Percentiles rank a stretch among this genome's conserved stretches.
Conservation (phyloP, 2,329 filamentous ascomycete genomes). For the Clarireedia homoeocarpa region DNA sequence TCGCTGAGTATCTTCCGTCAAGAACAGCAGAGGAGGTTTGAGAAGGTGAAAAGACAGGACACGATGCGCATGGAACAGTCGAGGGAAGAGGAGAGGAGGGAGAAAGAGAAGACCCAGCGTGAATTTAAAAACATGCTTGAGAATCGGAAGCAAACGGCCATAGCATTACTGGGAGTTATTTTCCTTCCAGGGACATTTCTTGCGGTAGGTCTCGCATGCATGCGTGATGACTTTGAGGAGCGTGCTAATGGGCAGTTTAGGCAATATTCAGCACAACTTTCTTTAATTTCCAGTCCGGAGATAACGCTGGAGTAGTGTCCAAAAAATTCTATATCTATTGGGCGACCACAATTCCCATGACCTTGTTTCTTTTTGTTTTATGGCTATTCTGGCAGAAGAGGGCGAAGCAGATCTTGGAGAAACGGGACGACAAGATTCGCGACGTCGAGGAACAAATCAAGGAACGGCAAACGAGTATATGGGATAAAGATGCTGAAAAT, state of each 20-base stretch:
- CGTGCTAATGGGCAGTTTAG: not conserved
- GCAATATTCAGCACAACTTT: not conserved
- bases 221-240: not conserved
- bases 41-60: not conserved
- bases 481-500: not conserved
- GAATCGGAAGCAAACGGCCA: constrained; percentile 4
- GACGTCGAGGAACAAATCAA: not conserved
- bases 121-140: constrained; percentile 6
- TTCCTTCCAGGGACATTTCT: constrained; percentile 9
- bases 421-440: not conserved
- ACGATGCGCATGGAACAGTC: not conserved
- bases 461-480: not conserved
- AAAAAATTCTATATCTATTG: not conserved
- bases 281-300: not conserved
- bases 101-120: constrained; percentile 1
- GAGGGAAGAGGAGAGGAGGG: constrained; percentile 1
- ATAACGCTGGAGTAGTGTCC: not conserved
- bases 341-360: not conserved
- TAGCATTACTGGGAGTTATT: constrained; percentile 3
- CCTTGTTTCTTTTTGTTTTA: not conserved
- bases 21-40: constrained; percentile 3
- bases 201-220: not conserved
- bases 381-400: not conserved
- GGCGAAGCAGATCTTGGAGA: not conserved
- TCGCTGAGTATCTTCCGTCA: constrained; percentile 5